These are phyloP conservation scores for Kodamaea anthophila DNA, from an alignment of 1,139 yeast genomes.

Conservation along the genomic window DNA sequence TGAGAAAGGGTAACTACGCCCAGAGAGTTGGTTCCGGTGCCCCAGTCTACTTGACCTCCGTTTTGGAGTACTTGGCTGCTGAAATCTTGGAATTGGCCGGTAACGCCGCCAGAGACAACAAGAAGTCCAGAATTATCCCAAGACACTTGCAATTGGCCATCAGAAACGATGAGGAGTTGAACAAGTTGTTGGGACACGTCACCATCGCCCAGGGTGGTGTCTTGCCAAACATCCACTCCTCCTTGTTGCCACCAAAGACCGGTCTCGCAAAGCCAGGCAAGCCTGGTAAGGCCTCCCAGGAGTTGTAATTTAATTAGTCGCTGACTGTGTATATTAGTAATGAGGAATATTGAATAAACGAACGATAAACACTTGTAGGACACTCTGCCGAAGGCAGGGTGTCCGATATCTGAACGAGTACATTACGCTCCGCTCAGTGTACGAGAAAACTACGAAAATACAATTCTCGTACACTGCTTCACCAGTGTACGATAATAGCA, in stretches of 20 bases:
- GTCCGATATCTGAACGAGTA: too few species aligned
- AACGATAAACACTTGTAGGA: too few species aligned
- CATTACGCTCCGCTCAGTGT: too few species aligned
- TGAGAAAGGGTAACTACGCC: conserved; percentile 51
- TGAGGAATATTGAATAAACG: too few species aligned
- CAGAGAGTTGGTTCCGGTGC: conserved; percentile 55
- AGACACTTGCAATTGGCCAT: conserved; percentile 49
- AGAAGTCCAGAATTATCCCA: conserved; percentile 52
- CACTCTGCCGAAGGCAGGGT: too few species aligned
- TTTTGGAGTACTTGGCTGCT: conserved; percentile 48
- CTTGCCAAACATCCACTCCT: conserved; percentile 92
- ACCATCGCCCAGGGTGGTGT: conserved; percentile 98
- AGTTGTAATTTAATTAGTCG: conserved; percentile 45
- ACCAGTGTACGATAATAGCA: too few species aligned
- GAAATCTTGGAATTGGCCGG: conserved; percentile 53
- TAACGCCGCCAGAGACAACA: conserved; percentile 55
- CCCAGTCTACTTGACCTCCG: conserved; percentile 49
- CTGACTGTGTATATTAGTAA: conserved; percentile 15
- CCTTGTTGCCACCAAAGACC: conserved; percentile 93
- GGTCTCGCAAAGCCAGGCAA: conserved; percentile 76
- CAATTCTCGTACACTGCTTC: too few species aligned
- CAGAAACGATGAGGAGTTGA: conserved; percentile 51
- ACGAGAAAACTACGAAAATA: too few species aligned
- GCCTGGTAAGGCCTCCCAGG: conserved; percentile 76
- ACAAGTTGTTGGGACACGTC: conserved; percentile 75